Evolutionary conservation across 768 basidiomycete genomes (phyloP).

Genomic region (Tubosaeta sp.): DNA sequence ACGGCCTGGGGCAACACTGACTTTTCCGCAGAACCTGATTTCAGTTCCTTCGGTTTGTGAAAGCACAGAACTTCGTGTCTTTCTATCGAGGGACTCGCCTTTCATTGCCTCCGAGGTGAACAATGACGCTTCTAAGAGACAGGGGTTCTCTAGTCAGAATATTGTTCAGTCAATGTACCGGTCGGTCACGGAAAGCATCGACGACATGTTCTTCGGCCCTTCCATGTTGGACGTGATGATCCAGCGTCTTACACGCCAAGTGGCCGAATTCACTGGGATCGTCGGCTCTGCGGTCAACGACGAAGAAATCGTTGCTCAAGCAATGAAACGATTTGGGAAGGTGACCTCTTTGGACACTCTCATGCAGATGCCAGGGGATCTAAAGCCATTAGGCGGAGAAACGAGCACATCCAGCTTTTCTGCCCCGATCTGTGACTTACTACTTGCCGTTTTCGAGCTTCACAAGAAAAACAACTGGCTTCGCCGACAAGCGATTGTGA

Average conservation of each 20-base stretch:
- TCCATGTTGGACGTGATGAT: conserved; percentile 96
- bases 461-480: conserved; percentile 98
- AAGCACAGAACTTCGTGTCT: conserved; percentile 75
- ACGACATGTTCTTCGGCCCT: conserved; percentile 95
- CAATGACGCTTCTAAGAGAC: conserved; percentile 37
- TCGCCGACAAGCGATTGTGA: conserved; percentile 89
- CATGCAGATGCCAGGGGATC: conserved; percentile 68
- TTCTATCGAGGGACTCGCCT: conserved; percentile 85
- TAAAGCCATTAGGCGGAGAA: conserved; percentile 83
- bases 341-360: conserved; percentile 63
- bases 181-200: conserved; percentile 90
- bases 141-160: conserved; percentile 61
- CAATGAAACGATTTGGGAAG: conserved; percentile 67
- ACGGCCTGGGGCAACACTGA: background rate
- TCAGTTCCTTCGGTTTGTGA: conserved; percentile 73
- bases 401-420: conserved; percentile 87
- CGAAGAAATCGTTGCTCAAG: conserved; percentile 81
- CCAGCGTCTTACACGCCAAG: conserved; percentile 83
- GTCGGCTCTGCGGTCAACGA: conserved; percentile 74
- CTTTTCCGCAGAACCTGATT: conserved; percentile 55
- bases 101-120: conserved; percentile 58
- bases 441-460: conserved; percentile 91
- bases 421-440: conserved; percentile 88
- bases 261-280: conserved; percentile 83
- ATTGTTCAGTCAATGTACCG: conserved; percentile 86